phyloP scores from a whole-genome alignment of 768 basidiomycete genomes.

The Nevesoporus exiguus region DNA sequence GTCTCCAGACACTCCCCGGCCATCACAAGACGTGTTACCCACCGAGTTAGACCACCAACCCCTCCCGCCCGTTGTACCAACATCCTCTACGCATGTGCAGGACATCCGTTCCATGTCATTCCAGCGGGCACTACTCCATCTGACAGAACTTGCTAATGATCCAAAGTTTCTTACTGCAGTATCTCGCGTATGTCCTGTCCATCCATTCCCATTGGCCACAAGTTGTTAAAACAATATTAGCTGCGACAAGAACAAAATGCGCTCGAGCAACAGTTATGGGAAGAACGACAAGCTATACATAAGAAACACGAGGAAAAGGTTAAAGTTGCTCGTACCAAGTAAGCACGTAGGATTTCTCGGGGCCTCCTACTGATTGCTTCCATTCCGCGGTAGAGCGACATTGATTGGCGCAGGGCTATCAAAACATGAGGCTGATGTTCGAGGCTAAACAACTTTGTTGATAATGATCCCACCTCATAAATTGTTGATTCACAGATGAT shows the following conservation, averaged over 20 bases:
- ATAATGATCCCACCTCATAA: constrained; percentile 10
- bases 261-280: constrained; percentile 66
- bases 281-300: constrained; percentile 60
- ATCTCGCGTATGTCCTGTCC: constrained; percentile 43
- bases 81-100: constrained; percentile 14
- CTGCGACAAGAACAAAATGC: constrained; percentile 68
- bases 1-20: constrained; percentile 10
- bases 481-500: constrained; percentile 51
- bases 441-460: constrained; percentile 11
- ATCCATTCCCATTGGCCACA: background rate
- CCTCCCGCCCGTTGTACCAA: constrained; percentile 9
- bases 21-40: constrained; percentile 14
- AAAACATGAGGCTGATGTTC: constrained; percentile 53
- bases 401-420: constrained; percentile 65
- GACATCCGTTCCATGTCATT: constrained; percentile 54
- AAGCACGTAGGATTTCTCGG: constrained; percentile 20
- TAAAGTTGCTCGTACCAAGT: constrained; percentile 66
- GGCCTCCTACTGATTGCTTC: constrained; percentile 1
- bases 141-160: constrained; percentile 60
- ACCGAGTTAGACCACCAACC: constrained; percentile 8
- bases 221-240: constrained; percentile 35
- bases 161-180: constrained; percentile 48
- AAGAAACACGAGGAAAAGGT: constrained; percentile 69
- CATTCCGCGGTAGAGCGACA: constrained; percentile 45
- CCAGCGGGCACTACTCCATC: constrained; percentile 63